Evolutionary conservation across 2,329 filamentous ascomycete species (phyloP), one percentile per base, ranked within the genome.

Genomic region (Aspergillus terreus): DNA sequence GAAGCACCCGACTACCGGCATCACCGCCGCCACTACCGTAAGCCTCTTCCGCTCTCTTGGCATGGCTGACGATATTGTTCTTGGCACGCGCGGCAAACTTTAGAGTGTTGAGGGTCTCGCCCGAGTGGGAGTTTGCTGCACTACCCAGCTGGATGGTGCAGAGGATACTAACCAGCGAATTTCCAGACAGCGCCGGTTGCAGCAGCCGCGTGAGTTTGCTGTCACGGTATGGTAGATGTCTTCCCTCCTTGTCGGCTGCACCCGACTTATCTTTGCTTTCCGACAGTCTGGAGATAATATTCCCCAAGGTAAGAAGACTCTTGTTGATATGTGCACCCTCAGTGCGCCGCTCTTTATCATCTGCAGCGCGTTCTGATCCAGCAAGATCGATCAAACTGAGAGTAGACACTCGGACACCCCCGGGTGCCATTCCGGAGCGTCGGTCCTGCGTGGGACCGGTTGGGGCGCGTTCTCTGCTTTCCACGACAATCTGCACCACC

Each of bases 241-340:
- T 95, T 46, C 83, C 87, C 60, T 95, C 89, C 65, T 91, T 92
- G 63, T 95, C 90, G 14, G 74, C 79, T 79, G 76, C 65, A 47
- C 81, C 82, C 51, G 88, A 81, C 70, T 91, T 92, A 40, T 95
- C 89, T 66, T 95, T 95, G 64, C 87, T 84, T 50, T 90, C 90
- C 1, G 92, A 95, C n/a, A 99, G 78, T 57, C 88, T 88, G 10
- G 90, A 88, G 67, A 99, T 96, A 63, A 99, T 94, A 1, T 90
- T 99, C 47, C 94, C 94, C 3, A 99, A 78, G 0, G 94, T 99
- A 52, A 99, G 82, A 65, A 99, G 75, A 70, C 91, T 96, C 76
- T 97, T 97, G 78, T 99, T 99, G 75, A 99, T 99, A 68, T 99
- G 94, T 11, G 92, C 92, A 57, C 94, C 94, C 73, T 99, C 94